phyloP scores from a whole-genome alignment of 2,329 filamentous ascomycete species.

The Aspergillus fructus region DNA sequence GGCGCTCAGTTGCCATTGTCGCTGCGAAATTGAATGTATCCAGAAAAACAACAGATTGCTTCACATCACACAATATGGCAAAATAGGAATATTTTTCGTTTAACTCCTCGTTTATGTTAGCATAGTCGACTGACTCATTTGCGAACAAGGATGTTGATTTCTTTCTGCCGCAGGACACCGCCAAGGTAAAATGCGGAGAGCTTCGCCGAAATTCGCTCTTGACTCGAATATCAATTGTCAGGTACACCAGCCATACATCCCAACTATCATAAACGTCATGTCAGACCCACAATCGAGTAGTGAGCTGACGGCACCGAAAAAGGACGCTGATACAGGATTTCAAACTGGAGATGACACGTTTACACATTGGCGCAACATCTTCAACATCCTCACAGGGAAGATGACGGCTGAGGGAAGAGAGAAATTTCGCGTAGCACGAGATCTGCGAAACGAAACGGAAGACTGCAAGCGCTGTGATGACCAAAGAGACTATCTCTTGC shows the following conservation, averaged over 20 bases:
- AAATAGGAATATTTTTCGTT: background rate
- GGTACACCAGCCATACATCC: background rate
- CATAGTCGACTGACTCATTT: slow-evolving; percentile 2
- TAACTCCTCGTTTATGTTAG: background rate
- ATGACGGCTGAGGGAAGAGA: slow-evolving; percentile 68
- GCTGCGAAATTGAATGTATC: slow-evolving; percentile 7
- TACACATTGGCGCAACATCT: slow-evolving; percentile 76
- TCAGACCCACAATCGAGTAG: slow-evolving; percentile 26
- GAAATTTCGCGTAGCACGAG: slow-evolving; percentile 75
- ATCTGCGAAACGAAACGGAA: slow-evolving; percentile 69
- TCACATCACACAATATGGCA: background rate
- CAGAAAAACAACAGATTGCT: background rate
- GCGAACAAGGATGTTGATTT: slow-evolving; percentile 9
- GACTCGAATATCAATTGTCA: slow-evolving; percentile 5
- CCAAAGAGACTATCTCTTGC: slow-evolving; percentile 78
- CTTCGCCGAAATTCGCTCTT: slow-evolving; percentile 15
- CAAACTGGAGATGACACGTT: slow-evolving; percentile 42
- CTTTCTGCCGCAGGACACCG: slow-evolving; percentile 33
- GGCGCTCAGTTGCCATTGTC: slow-evolving; percentile 25
- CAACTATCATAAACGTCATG: slow-evolving; percentile 24
- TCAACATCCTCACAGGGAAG: slow-evolving; percentile 73
- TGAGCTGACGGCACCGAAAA: slow-evolving; percentile 19
- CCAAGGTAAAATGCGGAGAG: slow-evolving; percentile 26
- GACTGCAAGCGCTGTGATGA: slow-evolving; percentile 82
- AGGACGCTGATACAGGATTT: slow-evolving; percentile 36